Base-by-base conservation (phyloP, 2,329 filamentous ascomycete genomes). In the Fusarium pseudoanthophilum region DNA sequence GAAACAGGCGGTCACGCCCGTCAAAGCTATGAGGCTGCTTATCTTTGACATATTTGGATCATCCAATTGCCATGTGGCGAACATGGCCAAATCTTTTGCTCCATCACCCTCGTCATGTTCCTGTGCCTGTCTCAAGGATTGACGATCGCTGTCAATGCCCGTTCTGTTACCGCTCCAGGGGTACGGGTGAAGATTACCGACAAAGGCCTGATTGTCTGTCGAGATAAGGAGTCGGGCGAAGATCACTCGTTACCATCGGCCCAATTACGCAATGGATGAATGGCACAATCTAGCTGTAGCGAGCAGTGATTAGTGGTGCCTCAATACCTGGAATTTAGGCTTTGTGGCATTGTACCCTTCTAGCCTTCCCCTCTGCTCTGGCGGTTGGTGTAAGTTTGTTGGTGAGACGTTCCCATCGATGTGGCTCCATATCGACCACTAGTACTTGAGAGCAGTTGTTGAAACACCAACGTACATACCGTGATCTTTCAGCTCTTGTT, bases 41-140 rank as follows among this genome's bases (percentile, higher is more conserved):
- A 74, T 75, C 71, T 53, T 73, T 76, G 64, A 66, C 74, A 58
- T 56, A 59, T 72, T 69, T 42, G 62, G 72, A 62, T 68, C 56
- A 60, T 67, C 58, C 64, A 58, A 76, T 75, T 68, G 48, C 57
- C 37, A 66, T 65, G 73, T 74, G 75, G 73, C 75, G 64, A 77
- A 60, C 57, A 62, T 61, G 59, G 46, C 49, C 26, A 74, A 53
- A 57, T 32, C 30, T 46, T 67, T 46, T 39, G 49, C 49, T 56
- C 24, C 34, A 49, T 56, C 39, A 34, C 43, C 48, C 48, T 46
- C 49, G 34, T 48, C 45, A 64, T 67, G 63, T 55, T 64, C 58
- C 28, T 64, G 64, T 74, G 56, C 60, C 40, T 74, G 63, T 76
- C 63, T 73, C 52, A 75, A 70, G 56, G 51, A 60, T 39, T 48